Evolutionary conservation across 768 basidiomycete genomes (phyloP).

Genomic region (Tricholoma sp.): DNA sequence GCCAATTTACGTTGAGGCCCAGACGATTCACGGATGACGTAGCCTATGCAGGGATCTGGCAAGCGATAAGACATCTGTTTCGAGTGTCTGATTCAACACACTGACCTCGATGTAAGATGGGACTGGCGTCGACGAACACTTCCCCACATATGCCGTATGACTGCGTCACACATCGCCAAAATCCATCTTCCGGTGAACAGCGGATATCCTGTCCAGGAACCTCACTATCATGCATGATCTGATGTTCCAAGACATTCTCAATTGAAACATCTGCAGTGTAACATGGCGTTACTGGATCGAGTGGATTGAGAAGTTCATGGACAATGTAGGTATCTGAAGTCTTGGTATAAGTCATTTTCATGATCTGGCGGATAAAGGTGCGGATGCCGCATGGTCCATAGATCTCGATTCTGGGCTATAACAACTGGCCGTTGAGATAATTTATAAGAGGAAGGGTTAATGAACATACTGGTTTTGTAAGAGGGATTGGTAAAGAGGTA

Average conservation of each 20-base stretch:
- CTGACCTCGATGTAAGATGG: constrained; percentile 72
- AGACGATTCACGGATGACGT: constrained; percentile 58
- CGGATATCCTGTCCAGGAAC: constrained; percentile 54
- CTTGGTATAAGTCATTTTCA: constrained; percentile 61
- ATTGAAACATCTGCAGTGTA: constrained; percentile 21
- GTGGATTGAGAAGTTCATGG: constrained; percentile 64
- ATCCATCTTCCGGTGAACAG: constrained; percentile 44
- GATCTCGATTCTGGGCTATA: constrained; percentile 55
- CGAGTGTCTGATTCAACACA: background rate
- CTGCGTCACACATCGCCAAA: constrained; percentile 56
- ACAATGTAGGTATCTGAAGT: constrained; percentile 64
- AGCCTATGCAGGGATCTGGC: constrained; percentile 75
- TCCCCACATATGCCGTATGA: constrained; percentile 34
- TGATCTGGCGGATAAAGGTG: constrained; percentile 61
- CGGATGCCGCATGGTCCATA: constrained; percentile 81
- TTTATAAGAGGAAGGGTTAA: constrained; percentile 9
- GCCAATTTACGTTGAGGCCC: constrained; percentile 56
- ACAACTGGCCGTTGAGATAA: constrained; percentile 1
- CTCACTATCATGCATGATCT: constrained; percentile 60
- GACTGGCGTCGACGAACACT: constrained; percentile 65
- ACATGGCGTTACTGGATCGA: constrained; percentile 53
- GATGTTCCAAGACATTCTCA: constrained; percentile 18
- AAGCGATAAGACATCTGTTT: background rate
- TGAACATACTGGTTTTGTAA: constrained; percentile 16
- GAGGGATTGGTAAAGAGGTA: constrained; percentile 3